Evolutionary conservation across 305 asterid genomes (phyloP).

Genomic region (Salvia sclarea): DNA sequence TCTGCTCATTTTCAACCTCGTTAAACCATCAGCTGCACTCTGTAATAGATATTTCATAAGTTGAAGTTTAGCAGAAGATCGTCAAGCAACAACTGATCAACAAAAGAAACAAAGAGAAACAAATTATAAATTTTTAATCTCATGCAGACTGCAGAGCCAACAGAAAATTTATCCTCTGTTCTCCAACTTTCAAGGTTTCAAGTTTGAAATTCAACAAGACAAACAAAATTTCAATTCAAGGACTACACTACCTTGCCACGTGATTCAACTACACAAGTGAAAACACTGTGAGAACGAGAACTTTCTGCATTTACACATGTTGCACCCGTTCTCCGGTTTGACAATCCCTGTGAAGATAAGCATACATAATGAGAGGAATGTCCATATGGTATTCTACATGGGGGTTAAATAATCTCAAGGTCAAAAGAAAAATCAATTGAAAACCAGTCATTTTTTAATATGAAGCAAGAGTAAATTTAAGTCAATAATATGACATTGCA

Average conservation of each 20-base stretch:
- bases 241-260: constrained; percentile 77
- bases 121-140: background rate
- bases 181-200: constrained; percentile 29
- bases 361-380: constrained; percentile 25
- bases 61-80: constrained; percentile 26
- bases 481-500: background rate
- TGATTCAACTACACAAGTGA: constrained; percentile 96
- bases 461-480: background rate
- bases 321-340: constrained; percentile 91
- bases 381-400: constrained; percentile 18
- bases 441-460: constrained; percentile 16
- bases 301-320: constrained; percentile 94
- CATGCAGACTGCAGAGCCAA: constrained; percentile 24
- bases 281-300: constrained; percentile 98
- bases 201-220: constrained; percentile 12
- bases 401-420: constrained; percentile 21
- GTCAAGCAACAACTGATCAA: constrained; percentile 24
- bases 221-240: constrained; percentile 10
- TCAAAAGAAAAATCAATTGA: background rate
- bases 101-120: background rate
- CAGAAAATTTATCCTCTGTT: constrained; percentile 7
- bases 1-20: constrained; percentile 79
- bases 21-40: constrained; percentile 84
- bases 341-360: constrained; percentile 66
- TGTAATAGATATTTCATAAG: constrained; percentile 40